Base-by-base conservation (phyloP, 1,284 basidiomycete species). In the Fomitopsis betulina region DNA sequence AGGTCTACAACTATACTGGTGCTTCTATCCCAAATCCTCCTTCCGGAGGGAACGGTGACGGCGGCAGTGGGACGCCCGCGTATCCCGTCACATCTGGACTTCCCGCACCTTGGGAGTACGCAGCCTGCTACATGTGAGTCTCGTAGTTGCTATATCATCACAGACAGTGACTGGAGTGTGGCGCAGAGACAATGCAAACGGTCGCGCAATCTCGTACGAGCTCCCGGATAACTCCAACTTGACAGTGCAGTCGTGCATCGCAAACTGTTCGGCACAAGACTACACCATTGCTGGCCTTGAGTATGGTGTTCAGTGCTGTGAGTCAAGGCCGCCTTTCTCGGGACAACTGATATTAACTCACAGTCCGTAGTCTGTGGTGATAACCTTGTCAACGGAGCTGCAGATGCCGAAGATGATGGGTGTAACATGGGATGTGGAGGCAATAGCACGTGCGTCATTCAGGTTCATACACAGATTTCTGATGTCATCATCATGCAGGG, bases 361-460 rank as follows among this genome's bases (percentile, higher is more conserved):
- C 17, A 51, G 15, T 23, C 12, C 39, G n/a, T 39, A 53, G 86
- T 83, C 73, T 91, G 89, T 63, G 86, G 85, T 8, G 75, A 85
- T 60, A 71, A 74, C 23, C 67, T 90, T 39, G 75, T 86, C 21
- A 77, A 82, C 50, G 88, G 85, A 17, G 86, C 83, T 17, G 77
- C 76, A 1, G 40, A 67, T n/a, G 79, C 78, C 1, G 61, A 71
- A 0, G 79, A 79, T 0, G 69, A 75, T 23, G 79, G 79, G 53
- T 92, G 89, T 64, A 81, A 80, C 67, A 87, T 86, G 84, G 79
- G 74, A 3, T 91, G 89, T 61, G 79, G 78, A 30, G 89, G 85
- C 13, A 84, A 82, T 61, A 42, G 81, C n/a, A 76, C 79, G 87
- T 88, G 62, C 65, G 82, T 72, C 12, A 2, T n/a, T n/a, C n/a